phyloP scores from a whole-genome alignment of 768 basidiomycete species.

The Termitomyces sp. region DNA sequence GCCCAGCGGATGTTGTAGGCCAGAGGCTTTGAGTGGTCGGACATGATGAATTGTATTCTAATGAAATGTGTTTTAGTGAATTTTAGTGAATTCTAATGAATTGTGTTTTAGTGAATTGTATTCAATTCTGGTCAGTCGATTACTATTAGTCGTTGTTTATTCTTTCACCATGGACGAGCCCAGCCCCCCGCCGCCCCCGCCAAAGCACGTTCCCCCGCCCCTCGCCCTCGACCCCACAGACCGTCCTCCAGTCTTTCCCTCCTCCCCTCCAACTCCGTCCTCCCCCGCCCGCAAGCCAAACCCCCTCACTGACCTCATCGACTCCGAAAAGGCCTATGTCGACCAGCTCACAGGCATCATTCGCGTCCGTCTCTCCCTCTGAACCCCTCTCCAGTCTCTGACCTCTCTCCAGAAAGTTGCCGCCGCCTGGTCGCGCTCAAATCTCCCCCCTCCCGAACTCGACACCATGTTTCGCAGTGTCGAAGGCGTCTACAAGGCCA shows the following conservation, averaged over 20 bases:
- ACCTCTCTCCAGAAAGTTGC: constrained; percentile 74
- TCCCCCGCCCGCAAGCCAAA: constrained; percentile 53
- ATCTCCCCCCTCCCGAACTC: constrained; percentile 88
- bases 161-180: constrained; percentile 11
- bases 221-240: constrained; percentile 1
- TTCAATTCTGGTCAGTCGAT: not conserved
- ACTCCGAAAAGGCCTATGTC: constrained; percentile 91
- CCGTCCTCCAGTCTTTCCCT: constrained; percentile 18
- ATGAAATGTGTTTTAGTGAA: not conserved
- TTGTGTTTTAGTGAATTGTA: not conserved
- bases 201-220: constrained; percentile 5
- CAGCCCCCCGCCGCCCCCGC: not conserved
- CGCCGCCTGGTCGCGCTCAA: constrained; percentile 94
- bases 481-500: constrained; percentile 90
- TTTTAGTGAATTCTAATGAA: not conserved
- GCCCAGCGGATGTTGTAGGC: constrained; percentile 33
- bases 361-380: constrained; percentile 52
- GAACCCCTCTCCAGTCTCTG: constrained; percentile 9
- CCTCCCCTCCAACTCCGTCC: constrained; percentile 31
- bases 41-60: not conserved
- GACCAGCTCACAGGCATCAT: constrained; percentile 88
- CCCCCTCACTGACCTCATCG: constrained; percentile 87
- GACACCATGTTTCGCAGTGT: constrained; percentile 94
- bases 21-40: constrained; percentile 11
- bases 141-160: not conserved